Percentiles rank a stretch among this genome's conserved stretches.
Evolutionary conservation across 2,329 filamentous ascomycete genomes (phyloP).

Genomic region (Cladosporium phlei): DNA sequence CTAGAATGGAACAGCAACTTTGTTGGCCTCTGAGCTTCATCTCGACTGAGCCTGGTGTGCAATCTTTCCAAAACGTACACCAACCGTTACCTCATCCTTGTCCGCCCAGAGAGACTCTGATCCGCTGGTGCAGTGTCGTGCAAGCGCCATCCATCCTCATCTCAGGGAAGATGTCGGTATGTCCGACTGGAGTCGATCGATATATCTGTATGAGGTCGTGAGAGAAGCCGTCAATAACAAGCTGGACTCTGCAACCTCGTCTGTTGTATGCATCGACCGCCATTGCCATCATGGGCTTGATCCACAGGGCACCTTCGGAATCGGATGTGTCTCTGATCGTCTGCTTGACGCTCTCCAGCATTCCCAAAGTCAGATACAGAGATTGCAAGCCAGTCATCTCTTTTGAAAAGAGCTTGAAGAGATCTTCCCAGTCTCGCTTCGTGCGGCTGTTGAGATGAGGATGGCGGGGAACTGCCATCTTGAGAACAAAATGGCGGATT

Average conservation of each 20-base stretch:
- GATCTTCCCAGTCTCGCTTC: conserved; percentile 27
- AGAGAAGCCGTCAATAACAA: conserved; percentile 24
- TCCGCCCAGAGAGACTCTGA: conserved; percentile 24
- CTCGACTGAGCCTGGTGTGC: too few relatives aligned
- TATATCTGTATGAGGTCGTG: conserved; percentile 23
- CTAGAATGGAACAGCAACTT: too few relatives aligned
- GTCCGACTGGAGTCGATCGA: conserved; percentile 7
- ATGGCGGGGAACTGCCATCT: conserved; percentile 30
- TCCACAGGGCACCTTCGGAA: conserved; percentile 24
- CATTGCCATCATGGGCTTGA: conserved; percentile 30
- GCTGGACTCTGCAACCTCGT: conserved; percentile 26
- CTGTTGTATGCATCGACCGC: conserved; percentile 22
- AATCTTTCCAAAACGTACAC: too few relatives aligned
- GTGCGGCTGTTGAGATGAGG: conserved; percentile 28
- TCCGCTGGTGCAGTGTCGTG: conserved; percentile 23
- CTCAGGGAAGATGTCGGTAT: conserved; percentile 12
- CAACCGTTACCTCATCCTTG: conserved; percentile 13
- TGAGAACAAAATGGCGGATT: conserved; percentile 27
- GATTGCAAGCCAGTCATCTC: conserved; percentile 28
- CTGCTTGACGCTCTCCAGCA: conserved; percentile 27
- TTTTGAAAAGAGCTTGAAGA: conserved; percentile 28
- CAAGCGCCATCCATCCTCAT: conserved; percentile 21
- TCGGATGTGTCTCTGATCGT: conserved; percentile 25
- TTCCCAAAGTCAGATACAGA: conserved; percentile 26
- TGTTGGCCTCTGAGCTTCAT: too few relatives aligned